phyloP scores from a whole-genome alignment of 2,329 filamentous ascomycete genomes.

The Spiromastix sp. region DNA sequence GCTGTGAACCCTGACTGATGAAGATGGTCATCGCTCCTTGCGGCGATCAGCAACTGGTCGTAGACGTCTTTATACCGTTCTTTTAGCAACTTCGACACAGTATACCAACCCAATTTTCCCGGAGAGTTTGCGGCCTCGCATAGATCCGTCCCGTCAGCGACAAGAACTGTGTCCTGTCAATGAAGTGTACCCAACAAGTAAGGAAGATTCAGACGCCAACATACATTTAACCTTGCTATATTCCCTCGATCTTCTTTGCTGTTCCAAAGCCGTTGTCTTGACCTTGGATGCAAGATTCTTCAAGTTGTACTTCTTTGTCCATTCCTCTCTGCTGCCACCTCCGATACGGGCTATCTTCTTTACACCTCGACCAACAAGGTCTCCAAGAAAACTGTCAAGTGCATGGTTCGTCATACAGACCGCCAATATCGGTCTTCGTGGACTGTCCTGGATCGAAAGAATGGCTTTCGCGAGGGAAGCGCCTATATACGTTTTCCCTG shows the following conservation, averaged over 20 bases:
- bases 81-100: conserved; percentile 3
- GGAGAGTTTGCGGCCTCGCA: conserved; percentile 6
- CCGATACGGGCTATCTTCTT: conserved; percentile 19
- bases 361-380: conserved; percentile 17
- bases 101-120: conserved; percentile 6
- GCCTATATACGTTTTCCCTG: conserved; percentile 17
- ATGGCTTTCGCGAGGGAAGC: conserved; percentile 15
- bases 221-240: conserved; percentile 3
- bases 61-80: conserved; percentile 4
- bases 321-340: conserved; percentile 17
- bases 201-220: neutral
- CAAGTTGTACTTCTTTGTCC: conserved; percentile 13
- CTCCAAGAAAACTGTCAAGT: conserved; percentile 20
- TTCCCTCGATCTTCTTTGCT: conserved; percentile 1
- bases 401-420: conserved; percentile 25
- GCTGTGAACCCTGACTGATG: conserved; percentile 1
- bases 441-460: conserved; percentile 13
- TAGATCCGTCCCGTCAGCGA: conserved; percentile 6
- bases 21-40: neutral
- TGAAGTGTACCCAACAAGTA: neutral
- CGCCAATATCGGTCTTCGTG: conserved; percentile 18
- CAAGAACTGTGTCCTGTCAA: conserved; percentile 3
- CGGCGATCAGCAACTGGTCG: conserved; percentile 4
- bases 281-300: conserved; percentile 7
- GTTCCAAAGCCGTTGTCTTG: conserved; percentile 6